Conservation (phyloP, 2,329 filamentous ascomycete species). For the Pyricularia sp. region DNA sequence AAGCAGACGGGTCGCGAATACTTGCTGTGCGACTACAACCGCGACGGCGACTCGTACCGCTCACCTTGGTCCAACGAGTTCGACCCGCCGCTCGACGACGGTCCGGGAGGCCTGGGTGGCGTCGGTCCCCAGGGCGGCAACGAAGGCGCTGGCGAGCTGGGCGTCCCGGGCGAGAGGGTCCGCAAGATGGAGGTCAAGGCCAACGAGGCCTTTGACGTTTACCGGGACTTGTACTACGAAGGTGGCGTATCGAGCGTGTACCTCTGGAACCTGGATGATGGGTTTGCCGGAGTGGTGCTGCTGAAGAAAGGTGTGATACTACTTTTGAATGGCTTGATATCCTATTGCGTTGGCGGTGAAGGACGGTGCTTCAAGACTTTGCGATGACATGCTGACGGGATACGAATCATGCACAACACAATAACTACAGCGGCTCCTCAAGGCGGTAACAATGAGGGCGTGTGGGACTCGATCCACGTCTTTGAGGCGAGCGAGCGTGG, state of each 20-base stretch:
- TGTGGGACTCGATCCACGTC: slow-evolving; percentile 98
- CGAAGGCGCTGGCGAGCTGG: slow-evolving; percentile 63
- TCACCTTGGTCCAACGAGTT: slow-evolving; percentile 99
- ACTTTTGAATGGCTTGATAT: neutral
- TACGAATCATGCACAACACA: neutral
- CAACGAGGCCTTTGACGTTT: slow-evolving; percentile 95
- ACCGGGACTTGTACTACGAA: slow-evolving; percentile 94
- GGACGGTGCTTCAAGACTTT: neutral
- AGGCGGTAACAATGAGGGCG: slow-evolving; percentile 57
- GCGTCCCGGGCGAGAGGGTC: slow-evolving; percentile 81
- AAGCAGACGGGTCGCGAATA: slow-evolving; percentile 87
- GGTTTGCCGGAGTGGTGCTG: slow-evolving; percentile 90
- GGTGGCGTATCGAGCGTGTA: slow-evolving; percentile 94
- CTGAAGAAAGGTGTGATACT: slow-evolving; percentile 71
- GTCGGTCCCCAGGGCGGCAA: slow-evolving; percentile 41
- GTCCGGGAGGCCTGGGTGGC: slow-evolving; percentile 36
- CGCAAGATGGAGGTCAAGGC: slow-evolving; percentile 88
- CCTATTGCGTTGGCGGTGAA: neutral
- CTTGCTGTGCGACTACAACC: slow-evolving; percentile 98
- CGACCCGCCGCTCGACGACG: slow-evolving; percentile 73
- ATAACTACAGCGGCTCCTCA: slow-evolving; percentile 49
- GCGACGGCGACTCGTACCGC: slow-evolving; percentile 93
- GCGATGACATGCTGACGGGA: neutral
- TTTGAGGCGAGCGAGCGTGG: slow-evolving; percentile 93
- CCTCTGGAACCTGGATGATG: slow-evolving; percentile 96